These are phyloP conservation scores for Pythium vanterpoolii DNA, from an alignment of 352 stramenopile genomes.

Conservation along the genomic window DNA sequence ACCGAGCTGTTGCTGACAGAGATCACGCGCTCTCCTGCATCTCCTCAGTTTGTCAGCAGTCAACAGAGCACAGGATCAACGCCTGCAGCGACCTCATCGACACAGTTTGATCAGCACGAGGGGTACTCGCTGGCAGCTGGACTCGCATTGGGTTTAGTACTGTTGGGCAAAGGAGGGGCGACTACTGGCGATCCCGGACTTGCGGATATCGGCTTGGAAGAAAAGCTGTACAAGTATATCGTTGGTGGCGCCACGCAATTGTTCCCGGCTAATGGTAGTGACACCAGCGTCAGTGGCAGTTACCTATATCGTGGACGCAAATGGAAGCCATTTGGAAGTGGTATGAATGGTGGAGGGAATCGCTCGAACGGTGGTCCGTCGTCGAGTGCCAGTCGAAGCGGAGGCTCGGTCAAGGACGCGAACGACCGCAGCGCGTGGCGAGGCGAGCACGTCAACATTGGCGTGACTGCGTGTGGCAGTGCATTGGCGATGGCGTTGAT, in stretches of 20 bases:
- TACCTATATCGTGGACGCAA: slow-evolving; percentile 70
- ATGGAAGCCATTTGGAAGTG: slow-evolving; percentile 50
- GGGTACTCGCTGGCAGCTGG: slow-evolving; percentile 91
- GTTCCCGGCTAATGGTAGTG: neutral
- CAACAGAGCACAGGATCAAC: slow-evolving; percentile 25
- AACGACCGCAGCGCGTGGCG: slow-evolving; percentile 25
- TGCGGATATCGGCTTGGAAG: slow-evolving; percentile 95
- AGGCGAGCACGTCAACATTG: slow-evolving; percentile 92
- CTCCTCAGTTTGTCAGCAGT: slow-evolving; percentile 54
- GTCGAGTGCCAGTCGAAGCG: neutral
- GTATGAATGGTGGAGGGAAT: neutral
- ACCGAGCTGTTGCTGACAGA: slow-evolving; percentile 97
- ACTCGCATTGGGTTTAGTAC: slow-evolving; percentile 95
- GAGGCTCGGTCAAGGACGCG: neutral
- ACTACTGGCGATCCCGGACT: slow-evolving; percentile 85
- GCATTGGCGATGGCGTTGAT: slow-evolving; percentile 95
- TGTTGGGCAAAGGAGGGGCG: slow-evolving; percentile 77
- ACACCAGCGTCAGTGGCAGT: slow-evolving; percentile 30
- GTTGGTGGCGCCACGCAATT: slow-evolving; percentile 58
- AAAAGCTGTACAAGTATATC: slow-evolving; percentile 95
- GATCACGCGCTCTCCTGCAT: slow-evolving; percentile 89
- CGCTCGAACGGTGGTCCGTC: neutral
- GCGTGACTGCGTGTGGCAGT: slow-evolving; percentile 92
- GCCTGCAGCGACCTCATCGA: slow-evolving; percentile 30
- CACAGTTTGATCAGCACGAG: slow-evolving; percentile 90